Evolutionary conservation across 2,329 filamentous ascomycete species (phyloP), one percentile per base, ranked within the genome.

Genomic region (Aspergillus unguis): DNA sequence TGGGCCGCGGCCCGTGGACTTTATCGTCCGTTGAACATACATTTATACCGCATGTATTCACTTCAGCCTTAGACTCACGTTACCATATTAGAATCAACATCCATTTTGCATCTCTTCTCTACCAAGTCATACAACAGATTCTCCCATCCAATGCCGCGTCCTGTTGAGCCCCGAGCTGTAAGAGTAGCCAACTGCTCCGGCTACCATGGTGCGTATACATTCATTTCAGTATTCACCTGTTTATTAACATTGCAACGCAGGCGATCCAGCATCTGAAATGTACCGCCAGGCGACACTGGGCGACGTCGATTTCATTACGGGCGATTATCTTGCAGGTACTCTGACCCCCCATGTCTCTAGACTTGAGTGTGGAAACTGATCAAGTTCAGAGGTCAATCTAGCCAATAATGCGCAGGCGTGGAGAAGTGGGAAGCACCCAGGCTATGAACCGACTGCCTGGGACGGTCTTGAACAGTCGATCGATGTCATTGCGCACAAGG

Each of bases 281-380:
- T 62, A 64, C 32, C 65, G 64, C 17, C 70, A 71, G 57, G 68
- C 65, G 2, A 70, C 60, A 1, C 47, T 65, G 29, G 69, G 68
- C 52, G 70, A 67, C 36, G 66, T 76, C 9, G 79, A 82, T 57
- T 76, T 81, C 17, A 79, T 82, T 42, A 81, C 77, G 0, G 78
- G 79, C 7, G 80, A 82, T 55, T 81, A 79, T 58, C 71, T 80
- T 35, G 74, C 76, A 6, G 75, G 74, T 72, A 58, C 54, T 63
- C 5, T 3, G n/a, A 17, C 17, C 17, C 17, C 17, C 17, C 17
- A 17, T 17, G 1, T 17, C 17, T 17, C 17, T 17, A 17, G 17
- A 17, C 17, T 17, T 17, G 17, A 31, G 29, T 32, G 17, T 17
- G 17, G 17, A 17, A 17, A 17, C 6, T 54, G 45, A 51, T 6